Evolutionary conservation across 75 land plant species (phyloP), one percentile per base, ranked within the genome.

Genomic region (Adiantum capillusveneris): DNA sequence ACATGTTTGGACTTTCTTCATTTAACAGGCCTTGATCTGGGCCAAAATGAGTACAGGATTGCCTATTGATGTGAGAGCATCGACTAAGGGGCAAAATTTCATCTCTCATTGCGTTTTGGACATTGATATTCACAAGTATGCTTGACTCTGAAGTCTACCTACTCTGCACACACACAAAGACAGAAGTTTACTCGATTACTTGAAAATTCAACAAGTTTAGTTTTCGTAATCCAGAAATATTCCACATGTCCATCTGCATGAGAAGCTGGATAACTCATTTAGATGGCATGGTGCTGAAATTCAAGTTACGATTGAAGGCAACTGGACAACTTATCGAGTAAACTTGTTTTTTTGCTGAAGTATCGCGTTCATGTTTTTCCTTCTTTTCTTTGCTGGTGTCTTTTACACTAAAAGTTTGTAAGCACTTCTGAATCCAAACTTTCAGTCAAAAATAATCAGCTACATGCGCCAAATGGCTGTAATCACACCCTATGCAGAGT

Each of bases 401-500:
- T 34, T 34, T 34, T 34, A 9, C 37, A 34, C 37, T n/a, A n/a
- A n/a, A n/a, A n/a, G n/a, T n/a, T n/a, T n/a, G n/a, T n/a, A n/a
- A n/a, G n/a, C n/a, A n/a, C n/a, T n/a, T n/a, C n/a, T n/a, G n/a
- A n/a, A n/a, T n/a, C n/a, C n/a, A 34, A 3, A 34, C 9, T 19
- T 81, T 62, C 88, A 94, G 98, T 89, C 91, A 28, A 90, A 90
- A 67, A 86, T 94, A 21, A 71, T 94, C 34, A 95, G 81, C 56
- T 94, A 90, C 62, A 94, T 94, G 98, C 96, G 96, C 55, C 98
- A 94, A 67, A 90, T 94, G 96, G 98, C 96, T 74, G 96, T 94
- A 6, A 90, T 94, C 45, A 94, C 98, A 16, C 98, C 96, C 16
- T 94, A 90, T 80, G 98, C 96, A 14, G 85, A 94, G 71, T 94